Base-by-base conservation (phyloP, 768 basidiomycete species). In the Coprinellus micaceus region DNA sequence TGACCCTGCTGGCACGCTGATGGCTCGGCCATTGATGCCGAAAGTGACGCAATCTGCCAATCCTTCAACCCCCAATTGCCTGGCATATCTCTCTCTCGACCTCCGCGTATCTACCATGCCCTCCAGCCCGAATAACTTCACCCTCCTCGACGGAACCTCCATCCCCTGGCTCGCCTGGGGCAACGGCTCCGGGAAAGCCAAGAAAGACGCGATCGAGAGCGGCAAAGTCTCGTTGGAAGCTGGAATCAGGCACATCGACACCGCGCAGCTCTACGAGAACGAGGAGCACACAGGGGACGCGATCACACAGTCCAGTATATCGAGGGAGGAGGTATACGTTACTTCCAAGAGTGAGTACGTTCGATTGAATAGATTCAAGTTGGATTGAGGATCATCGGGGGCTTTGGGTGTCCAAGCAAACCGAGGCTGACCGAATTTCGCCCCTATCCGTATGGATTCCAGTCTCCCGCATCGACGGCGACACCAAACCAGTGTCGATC, bases 101-200 rank as follows among this genome's bases (percentile, higher is more conserved):
- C 10, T 7, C 46, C 3, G 9, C 4, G 39, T 37, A 25, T 36
- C 51, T 7, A n/a, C 28, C 45, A n/a, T n/a, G n/a, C n/a, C n/a
- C n/a, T n/a, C n/a, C n/a, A n/a, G n/a, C n/a, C n/a, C n/a, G n/a
- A 12, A 54, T 17, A 50, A 29, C 19, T 64, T 71, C 62, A 57
- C 61, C 2, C 62, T 72, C 15, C 62, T 65, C 12, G 71, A 74
- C 56, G 72, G 69, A 11, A 71, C 72, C 6, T 59, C 60, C 3
- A 71, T 74, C 17, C 82, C 81, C 4, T 78, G 78, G 79, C 69
- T 81, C 36, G 78, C 69, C 2, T 82, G 78, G 65, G 81, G 82
- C 30, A 79, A 76, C 30, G 80, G 80, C 0, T 72, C 75, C 0
- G 77, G 75, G 0, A 43, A 69, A 4, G 71, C 53, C 7, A 15